phyloP scores from a whole-genome alignment of 1,284 basidiomycete species.

The Cutaneotrichosporon sp. region DNA sequence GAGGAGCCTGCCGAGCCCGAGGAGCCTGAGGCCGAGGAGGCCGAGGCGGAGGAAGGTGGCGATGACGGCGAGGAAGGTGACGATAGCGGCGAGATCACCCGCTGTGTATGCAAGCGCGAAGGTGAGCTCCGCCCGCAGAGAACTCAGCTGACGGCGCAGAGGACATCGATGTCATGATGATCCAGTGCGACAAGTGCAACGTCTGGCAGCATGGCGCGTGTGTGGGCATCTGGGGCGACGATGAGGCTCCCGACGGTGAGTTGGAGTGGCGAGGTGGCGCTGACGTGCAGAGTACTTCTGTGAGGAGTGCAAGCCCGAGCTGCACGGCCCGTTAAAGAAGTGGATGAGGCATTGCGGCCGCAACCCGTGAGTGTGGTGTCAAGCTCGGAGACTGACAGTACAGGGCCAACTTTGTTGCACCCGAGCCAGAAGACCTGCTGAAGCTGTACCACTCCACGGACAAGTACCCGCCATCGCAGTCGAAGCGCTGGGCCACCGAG shows the following conservation, averaged over 20 bases:
- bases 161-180: slow-evolving; percentile 85
- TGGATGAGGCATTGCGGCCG: slow-evolving; percentile 54
- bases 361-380: slow-evolving; percentile 34
- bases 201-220: slow-evolving; percentile 98
- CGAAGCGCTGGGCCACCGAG: slow-evolving; percentile 48
- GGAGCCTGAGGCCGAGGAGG: slow-evolving; percentile 19
- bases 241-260: slow-evolving; percentile 73
- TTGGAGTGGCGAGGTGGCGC: slow-evolving; percentile 37
- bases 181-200: slow-evolving; percentile 94
- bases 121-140: slow-evolving; percentile 61
- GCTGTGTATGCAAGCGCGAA: slow-evolving; percentile 88
- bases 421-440: slow-evolving; percentile 44
- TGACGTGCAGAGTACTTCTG: slow-evolving; percentile 68
- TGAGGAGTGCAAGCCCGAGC: slow-evolving; percentile 87
- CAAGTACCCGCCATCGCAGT: slow-evolving; percentile 49
- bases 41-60: slow-evolving; percentile 24
- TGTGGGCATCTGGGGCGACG: slow-evolving; percentile 88
- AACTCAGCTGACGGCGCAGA: slow-evolving; percentile 24
- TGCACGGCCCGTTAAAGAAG: slow-evolving; percentile 76
- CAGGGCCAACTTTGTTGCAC: slow-evolving; percentile 42
- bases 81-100: slow-evolving; percentile 76
- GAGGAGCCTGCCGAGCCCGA: slow-evolving; percentile 11
- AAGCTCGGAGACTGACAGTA: slow-evolving; percentile 16
- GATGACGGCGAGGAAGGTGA: slow-evolving; percentile 56
- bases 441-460: slow-evolving; percentile 37